Evolutionary conservation across 1,284 basidiomycete species (phyloP), one percentile per base, ranked within the genome.

Genomic region (Ustilago loliicola): DNA sequence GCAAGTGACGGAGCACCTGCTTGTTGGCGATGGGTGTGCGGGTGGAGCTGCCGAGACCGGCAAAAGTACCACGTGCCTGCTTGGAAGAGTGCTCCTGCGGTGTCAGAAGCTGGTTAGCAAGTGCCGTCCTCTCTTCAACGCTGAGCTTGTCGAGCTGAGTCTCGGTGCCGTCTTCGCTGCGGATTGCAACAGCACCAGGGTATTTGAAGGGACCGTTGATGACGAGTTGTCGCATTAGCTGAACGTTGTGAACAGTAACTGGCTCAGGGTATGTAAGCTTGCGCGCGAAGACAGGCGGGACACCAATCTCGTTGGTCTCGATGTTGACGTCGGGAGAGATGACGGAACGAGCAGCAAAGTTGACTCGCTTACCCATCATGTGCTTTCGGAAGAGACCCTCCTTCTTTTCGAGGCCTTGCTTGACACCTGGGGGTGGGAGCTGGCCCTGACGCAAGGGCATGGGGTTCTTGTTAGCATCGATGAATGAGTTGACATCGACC

Each of bases 301-400:
- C 92, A 62, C 97, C 97, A 71, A 99, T 99, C 87, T 99, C 97
- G 87, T 96, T 97, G 42, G 97, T 95, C 88, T 99, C 97, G 80
- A 99, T 98, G 87, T 99, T 99, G 85, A 98, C 94, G 85, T 99
- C 97, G 11, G 97, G 97, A 34, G 97, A 99, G 79, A 99, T 99
- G 86, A 99, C 97, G 17, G 97, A 99, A 79, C 97, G 94, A 36
- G 97, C 97, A 48, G 97, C 95, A 87, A 97, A 98, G 87, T 99
- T 99, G 83, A 99, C 97, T 87, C 97, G 95, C 89, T 99, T 99
- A 47, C 97, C 97, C 97, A 99, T 99, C 97, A 99, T 99, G 87
- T 99, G 92, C 88, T 96, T 98, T 73, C 97, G 90, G 90, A 99
- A 99, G 58, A 99, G 87, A 66, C 97, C 97, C 82, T 99, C 97